These are phyloP conservation scores for Nannizzia gypsea DNA, from an alignment of 2,329 filamentous ascomycete species.

Conservation along the genomic window DNA sequence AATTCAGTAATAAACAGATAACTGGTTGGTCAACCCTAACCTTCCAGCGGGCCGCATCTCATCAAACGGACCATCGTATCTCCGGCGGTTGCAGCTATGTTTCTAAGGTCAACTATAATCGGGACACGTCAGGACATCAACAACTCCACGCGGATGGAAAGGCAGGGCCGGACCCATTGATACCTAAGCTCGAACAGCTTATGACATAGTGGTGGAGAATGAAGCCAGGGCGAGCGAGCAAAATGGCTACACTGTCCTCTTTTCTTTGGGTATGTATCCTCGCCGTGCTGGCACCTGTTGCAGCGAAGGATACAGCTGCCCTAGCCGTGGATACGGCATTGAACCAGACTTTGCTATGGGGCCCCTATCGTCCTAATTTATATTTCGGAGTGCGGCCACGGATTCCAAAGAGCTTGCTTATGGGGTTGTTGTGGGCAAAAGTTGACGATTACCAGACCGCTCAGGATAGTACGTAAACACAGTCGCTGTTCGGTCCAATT, in stretches of 20 bases:
- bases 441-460: constrained; percentile 67
- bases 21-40: too few relatives aligned
- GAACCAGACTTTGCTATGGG: constrained; percentile 89
- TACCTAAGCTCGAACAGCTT: background rate
- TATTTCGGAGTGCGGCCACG: constrained; percentile 86
- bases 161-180: background rate
- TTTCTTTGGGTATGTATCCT: constrained; percentile 20
- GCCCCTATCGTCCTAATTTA: constrained; percentile 82
- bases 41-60: too few relatives aligned
- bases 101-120: background rate
- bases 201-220: background rate
- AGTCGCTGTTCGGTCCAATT: background rate
- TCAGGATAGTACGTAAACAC: constrained; percentile 54
- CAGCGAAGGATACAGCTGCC: constrained; percentile 7
- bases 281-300: constrained; percentile 6
- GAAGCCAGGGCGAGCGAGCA: background rate
- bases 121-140: background rate
- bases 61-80: background rate
- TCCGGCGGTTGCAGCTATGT: background rate
- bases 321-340: constrained; percentile 37
- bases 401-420: constrained; percentile 66
- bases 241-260: constrained; percentile 18
- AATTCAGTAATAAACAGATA: too few relatives aligned
- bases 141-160: background rate
- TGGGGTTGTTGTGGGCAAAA: constrained; percentile 78